Conservation (phyloP, 768 basidiomycete species). For the Xerocomus potaroensis region DNA sequence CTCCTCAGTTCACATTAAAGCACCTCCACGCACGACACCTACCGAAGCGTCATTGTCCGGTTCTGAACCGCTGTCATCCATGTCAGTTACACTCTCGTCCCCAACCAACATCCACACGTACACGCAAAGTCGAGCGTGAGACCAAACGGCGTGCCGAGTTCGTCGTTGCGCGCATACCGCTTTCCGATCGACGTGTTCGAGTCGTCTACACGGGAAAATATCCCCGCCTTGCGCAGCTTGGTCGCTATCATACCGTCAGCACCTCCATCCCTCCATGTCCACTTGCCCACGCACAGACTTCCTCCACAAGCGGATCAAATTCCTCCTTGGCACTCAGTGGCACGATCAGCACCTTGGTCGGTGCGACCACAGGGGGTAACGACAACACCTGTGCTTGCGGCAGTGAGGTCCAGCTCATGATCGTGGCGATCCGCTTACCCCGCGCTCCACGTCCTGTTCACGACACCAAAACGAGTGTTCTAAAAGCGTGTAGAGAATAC, state of each 20-base stretch:
- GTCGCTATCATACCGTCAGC: conserved; percentile 48
- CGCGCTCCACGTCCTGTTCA: conserved; percentile 87
- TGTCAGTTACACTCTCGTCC: background rate
- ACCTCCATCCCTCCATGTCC: accelerated
- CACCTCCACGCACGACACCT: conserved; percentile 30
- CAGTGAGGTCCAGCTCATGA: background rate
- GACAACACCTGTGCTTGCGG: conserved; percentile 71
- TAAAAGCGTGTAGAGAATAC: conserved; percentile 88
- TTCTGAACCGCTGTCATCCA: conserved; percentile 64
- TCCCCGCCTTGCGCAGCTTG: conserved; percentile 82
- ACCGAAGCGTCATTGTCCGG: conserved; percentile 91
- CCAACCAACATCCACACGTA: conserved; percentile 18
- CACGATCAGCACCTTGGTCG: conserved; percentile 95
- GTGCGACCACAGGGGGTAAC: conserved; percentile 83
- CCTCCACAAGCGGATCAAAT: conserved; percentile 76
- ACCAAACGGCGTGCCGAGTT: conserved; percentile 96
- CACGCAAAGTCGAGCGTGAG: conserved; percentile 95
- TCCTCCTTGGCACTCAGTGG: conserved; percentile 84
- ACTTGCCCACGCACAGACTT: conserved; percentile 75
- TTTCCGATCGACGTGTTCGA: conserved; percentile 94
- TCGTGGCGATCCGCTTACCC: conserved; percentile 46
- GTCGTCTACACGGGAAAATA: conserved; percentile 93
- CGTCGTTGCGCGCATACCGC: conserved; percentile 97
- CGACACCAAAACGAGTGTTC: conserved; percentile 97
- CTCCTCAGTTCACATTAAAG: conserved; percentile 1